Evolutionary conservation across 768 basidiomycete species (phyloP), one percentile per base, ranked within the genome.

Genomic region (Erythrobasidium yunnanense): DNA sequence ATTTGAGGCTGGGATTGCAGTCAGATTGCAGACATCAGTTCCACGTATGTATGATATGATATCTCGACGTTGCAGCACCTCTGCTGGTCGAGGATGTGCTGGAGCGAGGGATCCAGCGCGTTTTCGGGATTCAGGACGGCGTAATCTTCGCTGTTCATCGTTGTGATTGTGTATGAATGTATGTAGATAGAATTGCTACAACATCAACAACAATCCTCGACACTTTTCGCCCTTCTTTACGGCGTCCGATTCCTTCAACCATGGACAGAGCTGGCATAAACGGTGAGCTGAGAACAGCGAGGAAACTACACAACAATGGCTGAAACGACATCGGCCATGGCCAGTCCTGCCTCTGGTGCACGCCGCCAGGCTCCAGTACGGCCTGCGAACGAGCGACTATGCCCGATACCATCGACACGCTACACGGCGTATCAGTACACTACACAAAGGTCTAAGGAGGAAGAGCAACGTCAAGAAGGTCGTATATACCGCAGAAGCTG

Each of bases 21-120:
- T n/a, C n/a, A n/a, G n/a, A n/a, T n/a, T n/a, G n/a, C n/a, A n/a
- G n/a, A n/a, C n/a, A n/a, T n/a, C n/a, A n/a, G n/a, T n/a, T n/a
- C n/a, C n/a, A n/a, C n/a, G n/a, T n/a, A n/a, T n/a, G n/a, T n/a
- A n/a, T n/a, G n/a, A n/a, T n/a, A n/a, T n/a, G n/a, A n/a, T n/a
- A n/a, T n/a, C n/a, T n/a, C n/a, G n/a, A n/a, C n/a, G n/a, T n/a
- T n/a, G n/a, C n/a, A n/a, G 45, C 52, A 55, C 23, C 85, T 84
- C 70, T 82, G 85, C 78, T 99, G 93, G 77, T 96, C 92, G 30
- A 99, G 78, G 53, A 99, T 80, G 75, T 95, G 96, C 80, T 95
- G 90, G 6, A 99, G 83, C 18, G 90, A 91, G 20, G 93, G 84
- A 17, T 83, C 81, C 45, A 93, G 82, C 1, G 81, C 79, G 71